These are phyloP conservation scores for Quercus agrifolia DNA, from an alignment of 306 rosid species.

Conservation along the genomic window DNA sequence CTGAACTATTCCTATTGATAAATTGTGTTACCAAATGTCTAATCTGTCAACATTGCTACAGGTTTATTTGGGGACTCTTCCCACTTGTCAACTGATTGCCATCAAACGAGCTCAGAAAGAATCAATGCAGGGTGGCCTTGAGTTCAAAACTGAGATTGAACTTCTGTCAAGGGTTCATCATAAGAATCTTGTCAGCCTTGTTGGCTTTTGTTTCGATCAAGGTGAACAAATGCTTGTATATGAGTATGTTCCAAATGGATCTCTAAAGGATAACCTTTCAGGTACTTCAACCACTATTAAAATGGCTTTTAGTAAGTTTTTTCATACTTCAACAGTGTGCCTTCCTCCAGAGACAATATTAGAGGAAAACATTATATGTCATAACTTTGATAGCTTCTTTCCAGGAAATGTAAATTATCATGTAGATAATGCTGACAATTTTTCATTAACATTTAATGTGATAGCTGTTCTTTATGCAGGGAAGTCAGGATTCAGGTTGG, in stretches of 20 bases:
- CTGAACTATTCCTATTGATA: background rate
- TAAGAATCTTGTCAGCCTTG: constrained; percentile 45
- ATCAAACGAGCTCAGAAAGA: constrained; percentile 40
- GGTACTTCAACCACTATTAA: constrained; percentile 22
- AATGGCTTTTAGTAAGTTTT: too few relatives aligned
- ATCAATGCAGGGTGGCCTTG: constrained; percentile 34
- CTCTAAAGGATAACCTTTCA: constrained; percentile 30
- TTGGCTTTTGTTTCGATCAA: constrained; percentile 50
- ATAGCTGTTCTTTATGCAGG: constrained; percentile 23
- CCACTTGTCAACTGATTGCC: constrained; percentile 37
- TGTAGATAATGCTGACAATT: background rate
- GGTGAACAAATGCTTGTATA: constrained; percentile 57
- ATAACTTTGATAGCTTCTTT: background rate
- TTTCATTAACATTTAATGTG: background rate
- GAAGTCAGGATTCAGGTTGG: constrained; percentile 38
- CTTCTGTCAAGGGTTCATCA: constrained; percentile 60
- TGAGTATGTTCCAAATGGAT: constrained; percentile 43
- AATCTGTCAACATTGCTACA: background rate
- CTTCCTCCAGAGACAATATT: too few relatives aligned
- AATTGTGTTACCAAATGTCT: background rate
- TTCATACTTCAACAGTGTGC: too few relatives aligned
- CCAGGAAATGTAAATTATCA: background rate
- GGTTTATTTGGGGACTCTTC: constrained; percentile 44
- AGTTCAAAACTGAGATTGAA: constrained; percentile 56
- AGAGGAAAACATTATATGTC: too few relatives aligned